These are phyloP conservation scores for Oryza australiensis DNA, from an alignment of 176 grass and related monocot genomes.

Conservation along the genomic window DNA sequence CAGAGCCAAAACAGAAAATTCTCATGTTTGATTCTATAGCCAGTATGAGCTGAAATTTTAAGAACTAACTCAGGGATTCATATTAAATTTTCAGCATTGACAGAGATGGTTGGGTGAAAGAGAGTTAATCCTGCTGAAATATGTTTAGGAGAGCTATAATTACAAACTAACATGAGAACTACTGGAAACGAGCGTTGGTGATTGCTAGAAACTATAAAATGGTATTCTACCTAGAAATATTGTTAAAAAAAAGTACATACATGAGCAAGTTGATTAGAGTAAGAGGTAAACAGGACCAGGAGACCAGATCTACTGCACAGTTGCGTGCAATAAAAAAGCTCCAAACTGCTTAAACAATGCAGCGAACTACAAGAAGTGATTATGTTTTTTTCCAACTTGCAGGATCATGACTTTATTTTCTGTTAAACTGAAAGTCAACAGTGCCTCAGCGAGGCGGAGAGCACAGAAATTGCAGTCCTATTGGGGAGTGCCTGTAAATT, in stretches of 20 bases:
- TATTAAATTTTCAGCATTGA: not conserved
- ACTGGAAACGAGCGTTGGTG: constrained; percentile 8
- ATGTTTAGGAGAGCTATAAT: not conserved
- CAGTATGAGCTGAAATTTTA: not conserved
- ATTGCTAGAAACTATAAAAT: constrained; percentile 8
- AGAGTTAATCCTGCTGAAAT: not conserved
- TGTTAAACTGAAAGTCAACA: constrained; percentile 28
- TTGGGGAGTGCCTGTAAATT: constrained; percentile 19
- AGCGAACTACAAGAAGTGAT: constrained; percentile 16
- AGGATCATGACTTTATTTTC: constrained; percentile 35
- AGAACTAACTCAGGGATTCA: not conserved
- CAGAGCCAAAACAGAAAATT: not conserved
- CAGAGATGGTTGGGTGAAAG: not conserved
- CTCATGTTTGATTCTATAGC: not conserved
- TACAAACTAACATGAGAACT: constrained; percentile 1
- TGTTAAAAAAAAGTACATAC: not conserved
- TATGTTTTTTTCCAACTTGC: constrained; percentile 34
- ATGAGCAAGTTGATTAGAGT: constrained; percentile 15
- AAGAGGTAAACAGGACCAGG: constrained; percentile 29
- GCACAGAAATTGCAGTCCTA: constrained; percentile 36
- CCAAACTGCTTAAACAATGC: constrained; percentile 28
- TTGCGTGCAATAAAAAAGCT: constrained; percentile 34
- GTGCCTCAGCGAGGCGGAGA: not conserved
- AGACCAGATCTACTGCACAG: constrained; percentile 57
- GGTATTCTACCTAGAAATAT: not conserved